A percentile compares a stretch with the other conserved stretches of the same genome.
Conservation (phyloP, 1,284 basidiomycete species). For the Apiotrichum siamense region DNA sequence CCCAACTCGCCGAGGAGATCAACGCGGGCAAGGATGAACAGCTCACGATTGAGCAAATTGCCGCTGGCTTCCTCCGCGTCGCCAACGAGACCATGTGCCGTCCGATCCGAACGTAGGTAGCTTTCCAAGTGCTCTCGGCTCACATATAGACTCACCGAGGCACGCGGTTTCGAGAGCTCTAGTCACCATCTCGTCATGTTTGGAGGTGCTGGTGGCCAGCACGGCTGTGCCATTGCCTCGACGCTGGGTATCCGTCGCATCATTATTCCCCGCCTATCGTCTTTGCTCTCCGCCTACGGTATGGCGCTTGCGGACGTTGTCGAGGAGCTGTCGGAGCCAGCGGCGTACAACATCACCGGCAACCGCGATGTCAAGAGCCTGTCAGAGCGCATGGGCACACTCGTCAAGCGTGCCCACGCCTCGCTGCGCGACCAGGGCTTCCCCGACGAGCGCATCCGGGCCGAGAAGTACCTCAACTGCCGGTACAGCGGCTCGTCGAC, state of each 20-base stretch:
- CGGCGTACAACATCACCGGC: slow-evolving; percentile 21
- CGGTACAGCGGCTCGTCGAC: slow-evolving; percentile 37
- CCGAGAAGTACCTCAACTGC: slow-evolving; percentile 54
- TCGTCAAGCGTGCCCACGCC: slow-evolving; percentile 52
- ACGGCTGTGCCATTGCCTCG: slow-evolving; percentile 33
- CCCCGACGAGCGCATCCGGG: slow-evolving; percentile 59
- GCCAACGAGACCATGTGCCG: slow-evolving; percentile 43
- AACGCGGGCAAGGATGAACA: slow-evolving; percentile 34
- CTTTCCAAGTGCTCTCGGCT: not conserved
- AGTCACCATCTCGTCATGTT: slow-evolving; percentile 36
- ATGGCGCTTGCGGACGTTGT: slow-evolving; percentile 41
- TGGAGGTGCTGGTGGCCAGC: slow-evolving; percentile 41
- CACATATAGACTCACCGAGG: slow-evolving; percentile 29
- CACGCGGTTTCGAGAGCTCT: slow-evolving; percentile 30
- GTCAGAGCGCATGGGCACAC: slow-evolving; percentile 17
- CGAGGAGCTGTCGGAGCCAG: slow-evolving; percentile 33
- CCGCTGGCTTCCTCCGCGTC: slow-evolving; percentile 32
- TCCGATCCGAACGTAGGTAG: slow-evolving; percentile 28
- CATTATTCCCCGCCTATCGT: slow-evolving; percentile 36
- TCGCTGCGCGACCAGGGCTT: slow-evolving; percentile 79
- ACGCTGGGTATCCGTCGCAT: slow-evolving; percentile 34
- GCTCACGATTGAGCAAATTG: slow-evolving; percentile 30
- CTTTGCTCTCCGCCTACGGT: slow-evolving; percentile 40
- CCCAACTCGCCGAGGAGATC: slow-evolving; percentile 47
- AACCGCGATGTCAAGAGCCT: slow-evolving; percentile 21